Conservation (phyloP, 768 basidiomycete genomes). For the Hericium coralloides region DNA sequence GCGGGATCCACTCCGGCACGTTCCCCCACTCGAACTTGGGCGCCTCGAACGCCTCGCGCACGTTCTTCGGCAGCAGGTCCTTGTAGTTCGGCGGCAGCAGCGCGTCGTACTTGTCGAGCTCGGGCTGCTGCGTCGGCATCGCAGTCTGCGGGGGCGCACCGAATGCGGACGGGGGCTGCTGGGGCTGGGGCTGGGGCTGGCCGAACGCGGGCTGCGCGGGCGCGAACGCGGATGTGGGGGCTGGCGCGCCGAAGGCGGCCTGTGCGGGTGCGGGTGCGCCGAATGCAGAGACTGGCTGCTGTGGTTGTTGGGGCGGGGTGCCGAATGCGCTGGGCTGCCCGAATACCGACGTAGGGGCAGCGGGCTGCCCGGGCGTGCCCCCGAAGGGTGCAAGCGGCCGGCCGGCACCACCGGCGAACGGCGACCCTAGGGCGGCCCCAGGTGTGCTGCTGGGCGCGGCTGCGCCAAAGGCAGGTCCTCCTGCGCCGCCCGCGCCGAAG, state of each 20-base stretch:
- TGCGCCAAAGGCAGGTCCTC: not conserved
- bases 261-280: conserved; percentile 17
- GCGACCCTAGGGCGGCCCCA: not conserved
- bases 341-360: not conserved
- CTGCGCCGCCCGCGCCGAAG: conserved; percentile 8
- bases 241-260: conserved; percentile 38
- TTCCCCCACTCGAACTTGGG: conserved; percentile 52
- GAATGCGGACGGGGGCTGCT: conserved; percentile 3
- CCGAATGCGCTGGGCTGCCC: conserved; percentile 6
- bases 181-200: no score
- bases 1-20: conserved; percentile 67
- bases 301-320: not conserved
- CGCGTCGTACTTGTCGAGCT: conserved; percentile 43
- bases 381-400: not conserved
- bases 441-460: not conserved
- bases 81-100: conserved; percentile 48
- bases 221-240: conserved; percentile 40
- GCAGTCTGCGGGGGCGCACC: conserved; percentile 16
- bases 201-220: conserved; percentile 14
- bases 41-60: conserved; percentile 41
- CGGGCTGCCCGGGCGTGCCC: not conserved
- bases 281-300: not conserved
- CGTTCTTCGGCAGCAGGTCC: conserved; percentile 36
- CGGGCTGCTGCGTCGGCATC: conserved; percentile 28
- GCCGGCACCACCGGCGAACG: not conserved